These are phyloP conservation scores for Pseudohalonectria lignicola DNA, from an alignment of 2,329 filamentous ascomycete genomes.

Conservation along the genomic window DNA sequence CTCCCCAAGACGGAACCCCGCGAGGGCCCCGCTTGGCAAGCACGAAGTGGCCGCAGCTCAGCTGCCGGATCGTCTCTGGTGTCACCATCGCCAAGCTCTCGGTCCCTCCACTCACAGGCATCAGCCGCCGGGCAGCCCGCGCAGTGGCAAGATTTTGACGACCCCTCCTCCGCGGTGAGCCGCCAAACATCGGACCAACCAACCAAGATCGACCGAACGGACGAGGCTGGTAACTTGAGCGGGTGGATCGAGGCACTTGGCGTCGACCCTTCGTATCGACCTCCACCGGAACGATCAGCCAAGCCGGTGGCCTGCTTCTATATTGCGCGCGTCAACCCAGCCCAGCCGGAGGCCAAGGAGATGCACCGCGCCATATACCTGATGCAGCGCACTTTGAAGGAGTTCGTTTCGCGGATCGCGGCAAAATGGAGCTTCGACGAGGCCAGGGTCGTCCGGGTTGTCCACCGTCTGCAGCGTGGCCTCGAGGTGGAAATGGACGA, in stretches of 20 bases:
- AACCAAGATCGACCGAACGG: slow-evolving; percentile 38
- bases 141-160: slow-evolving; percentile 48
- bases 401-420: slow-evolving; percentile 63
- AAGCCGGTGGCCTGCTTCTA: slow-evolving; percentile 87
- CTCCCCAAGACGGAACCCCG: slow-evolving; percentile 40
- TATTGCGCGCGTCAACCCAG: slow-evolving; percentile 45
- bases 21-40: slow-evolving; percentile 38
- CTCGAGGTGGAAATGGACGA: slow-evolving; percentile 83
- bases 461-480: slow-evolving; percentile 64
- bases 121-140: slow-evolving; percentile 27
- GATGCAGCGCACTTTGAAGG: slow-evolving; percentile 60
- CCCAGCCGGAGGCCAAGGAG: slow-evolving; percentile 39
- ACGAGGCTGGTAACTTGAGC: slow-evolving; percentile 54
- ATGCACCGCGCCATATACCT: slow-evolving; percentile 76
- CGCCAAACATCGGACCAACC: slow-evolving; percentile 40
- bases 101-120: slow-evolving; percentile 48
- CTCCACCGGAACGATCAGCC: slow-evolving; percentile 58
- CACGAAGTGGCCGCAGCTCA: slow-evolving; percentile 42
- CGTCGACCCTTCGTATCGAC: slow-evolving; percentile 76
- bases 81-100: slow-evolving; percentile 55
- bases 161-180: slow-evolving; percentile 14
- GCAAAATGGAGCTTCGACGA: slow-evolving; percentile 74
- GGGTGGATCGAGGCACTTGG: slow-evolving; percentile 88
- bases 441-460: slow-evolving; percentile 55
- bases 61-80: slow-evolving; percentile 51